Conservation (phyloP, 495 filamentous ascomycete species). For the Platismatia glauca region DNA sequence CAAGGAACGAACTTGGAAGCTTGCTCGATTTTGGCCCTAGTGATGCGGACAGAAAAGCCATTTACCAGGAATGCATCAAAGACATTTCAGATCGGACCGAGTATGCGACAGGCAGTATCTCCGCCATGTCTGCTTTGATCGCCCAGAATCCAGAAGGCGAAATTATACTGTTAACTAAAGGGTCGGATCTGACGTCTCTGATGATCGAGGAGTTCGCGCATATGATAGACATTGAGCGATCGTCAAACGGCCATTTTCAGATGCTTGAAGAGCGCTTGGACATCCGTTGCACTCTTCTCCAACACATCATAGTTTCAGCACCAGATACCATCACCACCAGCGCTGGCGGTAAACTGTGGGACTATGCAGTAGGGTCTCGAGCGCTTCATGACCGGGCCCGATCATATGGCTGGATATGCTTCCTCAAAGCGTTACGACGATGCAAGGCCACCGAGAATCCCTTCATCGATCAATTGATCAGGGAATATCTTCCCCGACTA, state of each 20-base stretch:
- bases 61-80: constrained; percentile 48
- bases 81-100: constrained; percentile 49
- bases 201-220: constrained; percentile 44
- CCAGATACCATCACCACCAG: constrained; percentile 52
- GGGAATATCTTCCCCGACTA: constrained; percentile 55
- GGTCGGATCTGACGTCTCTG: constrained; percentile 43
- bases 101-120: constrained; percentile 60
- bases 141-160: constrained; percentile 31
- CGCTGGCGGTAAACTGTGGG: constrained; percentile 57
- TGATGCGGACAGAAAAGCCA: constrained; percentile 40
- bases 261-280: constrained; percentile 31
- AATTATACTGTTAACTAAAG: constrained; percentile 43
- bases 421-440: constrained; percentile 30
- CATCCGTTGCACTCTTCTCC: constrained; percentile 52
- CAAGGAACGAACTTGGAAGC: constrained; percentile 42
- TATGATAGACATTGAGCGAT: constrained; percentile 35
- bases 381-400: constrained; percentile 48
- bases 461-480: constrained; percentile 59
- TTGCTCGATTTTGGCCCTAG: constrained; percentile 45
- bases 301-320: constrained; percentile 46
- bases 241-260: constrained; percentile 22
- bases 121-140: constrained; percentile 54
- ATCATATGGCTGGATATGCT: constrained; percentile 55
- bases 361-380: constrained; percentile 52
- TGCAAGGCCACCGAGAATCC: constrained; percentile 37